phyloP scores from a whole-genome alignment of 2,329 filamentous ascomycete genomes.

The Aspergillus melleus region DNA sequence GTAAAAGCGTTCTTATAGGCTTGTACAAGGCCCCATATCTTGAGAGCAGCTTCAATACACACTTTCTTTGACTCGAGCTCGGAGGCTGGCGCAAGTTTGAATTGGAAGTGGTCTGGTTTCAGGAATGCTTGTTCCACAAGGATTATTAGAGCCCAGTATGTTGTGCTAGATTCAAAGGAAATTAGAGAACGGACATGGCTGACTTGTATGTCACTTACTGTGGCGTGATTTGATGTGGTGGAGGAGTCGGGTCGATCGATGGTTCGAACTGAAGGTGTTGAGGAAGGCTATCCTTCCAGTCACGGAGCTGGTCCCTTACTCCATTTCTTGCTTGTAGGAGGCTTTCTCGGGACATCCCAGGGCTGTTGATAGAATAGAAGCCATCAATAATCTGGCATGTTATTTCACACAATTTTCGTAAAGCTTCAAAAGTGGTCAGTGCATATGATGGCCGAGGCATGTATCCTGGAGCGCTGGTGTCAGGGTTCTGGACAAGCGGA shows the following conservation, averaged over 20 bases:
- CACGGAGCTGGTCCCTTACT: neutral
- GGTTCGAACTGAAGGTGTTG: neutral
- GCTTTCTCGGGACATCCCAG: neutral
- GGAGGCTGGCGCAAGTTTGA: constrained; percentile 2
- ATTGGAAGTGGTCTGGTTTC: constrained; percentile 11
- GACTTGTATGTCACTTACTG: neutral
- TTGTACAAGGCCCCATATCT: constrained; percentile 12
- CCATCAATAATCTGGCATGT: neutral
- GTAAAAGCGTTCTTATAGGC: constrained; percentile 18
- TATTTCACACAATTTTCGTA: neutral
- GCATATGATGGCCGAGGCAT: neutral
- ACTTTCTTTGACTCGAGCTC: constrained; percentile 2
- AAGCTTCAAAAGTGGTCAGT: neutral
- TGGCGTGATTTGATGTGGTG: constrained; percentile 1
- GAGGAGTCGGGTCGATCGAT: neutral
- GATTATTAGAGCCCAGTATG: constrained; percentile 11
- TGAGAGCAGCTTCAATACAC: constrained; percentile 12
- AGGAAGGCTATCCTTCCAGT: neutral
- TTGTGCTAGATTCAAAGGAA: constrained; percentile 7
- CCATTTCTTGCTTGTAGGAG: neutral
- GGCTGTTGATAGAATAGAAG: neutral
- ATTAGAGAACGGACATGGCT: no score
- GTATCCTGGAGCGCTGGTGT: neutral
- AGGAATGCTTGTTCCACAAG: constrained; percentile 14
- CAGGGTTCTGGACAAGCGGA: constrained; percentile 1